phyloP scores from a whole-genome alignment of 148 eudicot species.

The Diospyros kaki region DNA sequence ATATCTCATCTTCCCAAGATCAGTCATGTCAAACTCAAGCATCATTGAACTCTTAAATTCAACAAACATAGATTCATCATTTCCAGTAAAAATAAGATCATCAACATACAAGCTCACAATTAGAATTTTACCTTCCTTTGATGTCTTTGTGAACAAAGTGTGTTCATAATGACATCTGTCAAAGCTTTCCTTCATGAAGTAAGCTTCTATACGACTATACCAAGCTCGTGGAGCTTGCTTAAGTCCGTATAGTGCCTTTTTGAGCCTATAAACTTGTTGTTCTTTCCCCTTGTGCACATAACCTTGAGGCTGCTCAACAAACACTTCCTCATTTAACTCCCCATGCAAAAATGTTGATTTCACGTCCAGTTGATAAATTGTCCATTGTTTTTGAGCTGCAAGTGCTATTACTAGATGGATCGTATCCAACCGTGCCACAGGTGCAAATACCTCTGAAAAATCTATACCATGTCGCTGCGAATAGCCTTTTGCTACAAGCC shows the following conservation, averaged over 20 bases:
- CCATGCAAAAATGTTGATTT: background rate
- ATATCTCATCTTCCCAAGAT: background rate
- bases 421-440: background rate
- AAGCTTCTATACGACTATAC: background rate
- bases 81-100: constrained; percentile 1
- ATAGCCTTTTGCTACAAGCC: too few species aligned
- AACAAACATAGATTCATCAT: background rate
- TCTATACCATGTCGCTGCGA: too few species aligned
- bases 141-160: background rate
- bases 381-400: background rate
- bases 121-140: background rate
- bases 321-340: background rate
- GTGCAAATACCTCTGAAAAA: background rate
- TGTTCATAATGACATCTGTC: background rate
- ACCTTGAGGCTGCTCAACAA: background rate
- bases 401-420: background rate
- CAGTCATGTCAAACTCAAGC: background rate
- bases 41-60: background rate
- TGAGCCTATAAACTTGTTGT: background rate
- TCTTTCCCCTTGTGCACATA: background rate
- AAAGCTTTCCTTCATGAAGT: background rate
- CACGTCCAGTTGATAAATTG: background rate
- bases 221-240: background rate
- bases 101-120: constrained; percentile 6
- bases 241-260: background rate